Evolutionary conservation across 495 filamentous ascomycete species (phyloP).

Genomic region (Talaromyces liani): DNA sequence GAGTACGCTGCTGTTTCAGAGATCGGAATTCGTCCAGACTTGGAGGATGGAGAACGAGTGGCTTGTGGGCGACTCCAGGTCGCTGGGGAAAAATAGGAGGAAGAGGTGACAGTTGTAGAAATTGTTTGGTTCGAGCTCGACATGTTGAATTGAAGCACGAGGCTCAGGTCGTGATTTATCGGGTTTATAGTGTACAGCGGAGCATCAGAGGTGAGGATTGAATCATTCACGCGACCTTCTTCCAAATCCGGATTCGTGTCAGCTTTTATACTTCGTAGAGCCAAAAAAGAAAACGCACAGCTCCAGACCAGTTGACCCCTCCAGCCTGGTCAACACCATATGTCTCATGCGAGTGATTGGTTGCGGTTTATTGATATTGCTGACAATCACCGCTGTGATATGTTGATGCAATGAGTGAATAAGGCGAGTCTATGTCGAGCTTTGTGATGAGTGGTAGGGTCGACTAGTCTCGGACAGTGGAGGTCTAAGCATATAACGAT

Average conservation of each 20-base stretch:
- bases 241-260: background rate
- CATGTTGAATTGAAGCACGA: background rate
- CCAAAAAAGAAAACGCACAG: background rate
- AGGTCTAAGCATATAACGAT: conserved; percentile 3
- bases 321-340: background rate
- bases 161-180: background rate
- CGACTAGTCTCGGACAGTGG: background rate
- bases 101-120: background rate
- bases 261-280: background rate
- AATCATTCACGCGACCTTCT: background rate
- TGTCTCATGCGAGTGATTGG: background rate
- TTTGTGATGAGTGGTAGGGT: background rate
- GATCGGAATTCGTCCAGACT: conserved; percentile 5
- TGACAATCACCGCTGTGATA: background rate
- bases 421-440: background rate
- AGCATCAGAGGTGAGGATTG: background rate
- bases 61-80: background rate
- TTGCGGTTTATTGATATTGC: background rate
- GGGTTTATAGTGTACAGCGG: background rate
- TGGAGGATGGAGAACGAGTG: conserved; percentile 5
- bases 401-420: background rate
- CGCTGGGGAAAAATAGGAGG: background rate
- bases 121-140: background rate
- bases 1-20: conserved; percentile 10
- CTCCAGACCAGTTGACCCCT: background rate